Evolutionary conservation across 345 rosid genomes (phyloP), one percentile per base, ranked within the genome.

Genomic region (Acer saccharum): DNA sequence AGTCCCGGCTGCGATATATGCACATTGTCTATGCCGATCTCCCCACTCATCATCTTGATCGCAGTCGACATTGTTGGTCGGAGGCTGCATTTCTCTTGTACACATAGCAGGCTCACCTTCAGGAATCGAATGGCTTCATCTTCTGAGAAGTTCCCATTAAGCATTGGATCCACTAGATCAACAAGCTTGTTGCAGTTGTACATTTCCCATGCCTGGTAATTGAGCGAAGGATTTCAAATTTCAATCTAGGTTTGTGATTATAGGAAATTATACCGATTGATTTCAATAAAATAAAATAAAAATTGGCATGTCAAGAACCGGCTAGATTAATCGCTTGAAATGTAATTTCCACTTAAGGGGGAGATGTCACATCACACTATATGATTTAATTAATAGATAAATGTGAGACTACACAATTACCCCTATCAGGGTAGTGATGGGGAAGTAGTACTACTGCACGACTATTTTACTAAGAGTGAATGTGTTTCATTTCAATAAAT

Each of bases 171-270:
- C 76, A 83, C 72, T 3, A 74, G 75, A 27, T 77, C 52, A 17
- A 58, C 11, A 39, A 86, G 80, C 80, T 75, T 48, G 10, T 73
- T 32, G 0, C 52, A 57, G 44, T 61, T 73, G 80, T 80, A 81
- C 88, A 81, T 73, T 73, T 81, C 76, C 86, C 86, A 83, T 35
- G 86, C 86, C 88, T 82, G 78, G 75, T 35, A 35, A 35, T 35
- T 21, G 62, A 50, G 12, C 11, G 61, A 6, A 50, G 20, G 8
- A 29, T 64, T 65, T 39, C 65, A 41, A 10, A 72, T 41, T 65
- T 72, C 46, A 50, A 17, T 52, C 54, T 71, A 54, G 44, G 44
- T 54, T 50, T 27, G 10, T 16, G 44, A 4, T 50, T 69, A 21
- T 46, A 68, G 7, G 25, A 14, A 43, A 10, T 4, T 35, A 35